A percentile compares a stretch with the other conserved stretches of the same genome.
Conservation (phyloP, 495 filamentous ascomycete species). For the Aspergillus nanangensis region DNA sequence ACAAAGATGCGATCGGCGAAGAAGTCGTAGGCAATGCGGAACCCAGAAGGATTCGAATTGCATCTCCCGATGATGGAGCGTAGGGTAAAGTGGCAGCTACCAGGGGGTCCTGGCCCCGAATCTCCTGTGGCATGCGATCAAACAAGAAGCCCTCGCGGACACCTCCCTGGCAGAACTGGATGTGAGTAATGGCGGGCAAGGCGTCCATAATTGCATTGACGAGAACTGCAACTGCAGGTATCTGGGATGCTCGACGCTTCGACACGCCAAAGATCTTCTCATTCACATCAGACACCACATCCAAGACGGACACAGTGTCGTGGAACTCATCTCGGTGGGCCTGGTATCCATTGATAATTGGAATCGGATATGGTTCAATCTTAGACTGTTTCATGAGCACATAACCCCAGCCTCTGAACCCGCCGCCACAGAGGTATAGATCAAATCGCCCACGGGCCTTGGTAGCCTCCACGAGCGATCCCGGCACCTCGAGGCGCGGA, state of each 20-base stretch:
- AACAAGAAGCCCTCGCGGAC: slow-evolving; percentile 78
- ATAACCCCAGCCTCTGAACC: slow-evolving; percentile 84
- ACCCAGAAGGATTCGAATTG: slow-evolving; percentile 36
- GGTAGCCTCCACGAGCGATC: slow-evolving; percentile 35
- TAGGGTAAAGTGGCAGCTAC: slow-evolving; percentile 50
- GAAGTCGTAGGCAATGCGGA: slow-evolving; percentile 32
- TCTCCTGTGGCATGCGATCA: slow-evolving; percentile 49
- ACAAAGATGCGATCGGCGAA: slow-evolving; percentile 13
- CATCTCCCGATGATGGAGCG: slow-evolving; percentile 32
- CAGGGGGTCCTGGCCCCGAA: slow-evolving; percentile 62
- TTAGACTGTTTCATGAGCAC: slow-evolving; percentile 65
- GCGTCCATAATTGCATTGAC: slow-evolving; percentile 64
- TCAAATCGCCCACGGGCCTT: slow-evolving; percentile 49
- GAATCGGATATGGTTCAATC: slow-evolving; percentile 73
- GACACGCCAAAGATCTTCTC: slow-evolving; percentile 70
- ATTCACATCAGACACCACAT: slow-evolving; percentile 30
- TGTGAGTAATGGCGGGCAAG: slow-evolving; percentile 62
- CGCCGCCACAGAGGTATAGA: slow-evolving; percentile 78
- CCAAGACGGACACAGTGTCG: slow-evolving; percentile 51
- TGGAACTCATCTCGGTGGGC: slow-evolving; percentile 56
- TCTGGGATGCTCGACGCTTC: slow-evolving; percentile 69
- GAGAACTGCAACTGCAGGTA: slow-evolving; percentile 74
- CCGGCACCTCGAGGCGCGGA: slow-evolving; percentile 47
- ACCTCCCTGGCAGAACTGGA: slow-evolving; percentile 77
- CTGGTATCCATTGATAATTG: slow-evolving; percentile 73